Evolutionary conservation across 2,329 filamentous ascomycete genomes (phyloP).

Genomic region (Ophiostoma australiae): DNA sequence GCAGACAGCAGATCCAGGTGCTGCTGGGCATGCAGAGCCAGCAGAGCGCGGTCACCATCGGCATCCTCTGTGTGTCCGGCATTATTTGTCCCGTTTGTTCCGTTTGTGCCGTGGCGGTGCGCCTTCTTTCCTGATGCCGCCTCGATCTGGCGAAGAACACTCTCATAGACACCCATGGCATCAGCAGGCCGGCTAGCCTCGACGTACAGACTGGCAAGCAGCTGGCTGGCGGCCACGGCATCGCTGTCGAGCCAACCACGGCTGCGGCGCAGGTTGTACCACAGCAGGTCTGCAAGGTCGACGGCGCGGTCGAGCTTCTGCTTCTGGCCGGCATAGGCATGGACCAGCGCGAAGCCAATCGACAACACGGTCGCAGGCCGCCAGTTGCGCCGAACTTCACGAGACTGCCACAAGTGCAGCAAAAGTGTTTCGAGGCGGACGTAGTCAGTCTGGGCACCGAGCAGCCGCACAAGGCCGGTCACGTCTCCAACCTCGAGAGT

Average conservation of each 20-base stretch:
- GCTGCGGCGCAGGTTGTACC: slow-evolving; percentile 36
- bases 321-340: slow-evolving; percentile 33
- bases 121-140: slow-evolving; percentile 14
- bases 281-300: slow-evolving; percentile 33
- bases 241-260: slow-evolving; percentile 33
- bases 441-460: slow-evolving; percentile 46
- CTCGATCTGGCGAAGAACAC: slow-evolving; percentile 32
- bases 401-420: slow-evolving; percentile 34
- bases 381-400: slow-evolving; percentile 36
- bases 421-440: slow-evolving; percentile 41
- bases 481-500: slow-evolving; percentile 43
- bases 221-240: slow-evolving; percentile 32
- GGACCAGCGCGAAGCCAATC: slow-evolving; percentile 34
- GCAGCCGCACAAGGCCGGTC: slow-evolving; percentile 41
- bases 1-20: slow-evolving; percentile 28
- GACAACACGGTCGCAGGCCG: slow-evolving; percentile 31
- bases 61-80: slow-evolving; percentile 19
- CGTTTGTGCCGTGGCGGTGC: background rate
- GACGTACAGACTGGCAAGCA: slow-evolving; percentile 32
- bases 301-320: slow-evolving; percentile 32
- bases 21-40: slow-evolving; percentile 28
- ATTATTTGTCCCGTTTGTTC: no score
- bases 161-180: slow-evolving; percentile 33
- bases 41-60: slow-evolving; percentile 20
- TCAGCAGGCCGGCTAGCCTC: slow-evolving; percentile 31